A percentile compares a stretch with the other conserved stretches of the same genome.
phyloP scores from a whole-genome alignment of 768 basidiomycete genomes.

The Gyrodon lividus region DNA sequence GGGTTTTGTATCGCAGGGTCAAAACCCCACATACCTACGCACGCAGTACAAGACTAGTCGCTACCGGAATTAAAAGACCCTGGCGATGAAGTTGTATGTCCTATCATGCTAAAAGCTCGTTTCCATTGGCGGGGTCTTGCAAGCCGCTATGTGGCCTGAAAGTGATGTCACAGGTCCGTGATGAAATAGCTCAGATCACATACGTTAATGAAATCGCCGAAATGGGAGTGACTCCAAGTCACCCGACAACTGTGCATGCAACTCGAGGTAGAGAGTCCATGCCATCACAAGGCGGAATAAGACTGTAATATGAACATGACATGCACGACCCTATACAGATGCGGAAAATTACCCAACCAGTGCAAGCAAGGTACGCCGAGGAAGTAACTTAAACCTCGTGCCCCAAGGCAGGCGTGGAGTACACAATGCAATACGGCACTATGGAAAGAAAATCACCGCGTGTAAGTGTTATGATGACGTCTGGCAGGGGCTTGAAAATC shows the following conservation, averaged over 20 bases:
- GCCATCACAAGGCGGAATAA: constrained; percentile 9
- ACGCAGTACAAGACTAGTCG: background rate
- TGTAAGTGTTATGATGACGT: constrained; percentile 18
- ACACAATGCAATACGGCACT: constrained; percentile 9
- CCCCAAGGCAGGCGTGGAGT: constrained; percentile 16
- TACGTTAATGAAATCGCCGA: background rate
- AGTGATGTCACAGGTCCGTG: constrained; percentile 16
- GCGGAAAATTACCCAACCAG: constrained; percentile 9
- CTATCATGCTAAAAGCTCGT: background rate
- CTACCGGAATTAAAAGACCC: constrained; percentile 11
- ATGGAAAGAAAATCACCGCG: constrained; percentile 18
- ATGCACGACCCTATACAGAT: constrained; percentile 2
- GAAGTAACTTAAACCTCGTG: constrained; percentile 22
- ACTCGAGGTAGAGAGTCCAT: background rate
- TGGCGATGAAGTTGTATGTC: background rate
- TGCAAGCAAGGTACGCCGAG: constrained; percentile 15
- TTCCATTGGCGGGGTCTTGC: constrained; percentile 1
- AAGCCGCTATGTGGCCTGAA: background rate
- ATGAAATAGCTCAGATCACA: background rate
- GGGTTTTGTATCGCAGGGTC: constrained; percentile 10
- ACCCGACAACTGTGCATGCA: constrained; percentile 7
- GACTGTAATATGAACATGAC: background rate
- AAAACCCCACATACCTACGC: background rate
- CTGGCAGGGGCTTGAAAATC: constrained; percentile 7
- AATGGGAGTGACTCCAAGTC: constrained; percentile 4